Evolutionary conservation across 75 land plant species (phyloP).

Genomic region (Chamaecyparis obtusa): DNA sequence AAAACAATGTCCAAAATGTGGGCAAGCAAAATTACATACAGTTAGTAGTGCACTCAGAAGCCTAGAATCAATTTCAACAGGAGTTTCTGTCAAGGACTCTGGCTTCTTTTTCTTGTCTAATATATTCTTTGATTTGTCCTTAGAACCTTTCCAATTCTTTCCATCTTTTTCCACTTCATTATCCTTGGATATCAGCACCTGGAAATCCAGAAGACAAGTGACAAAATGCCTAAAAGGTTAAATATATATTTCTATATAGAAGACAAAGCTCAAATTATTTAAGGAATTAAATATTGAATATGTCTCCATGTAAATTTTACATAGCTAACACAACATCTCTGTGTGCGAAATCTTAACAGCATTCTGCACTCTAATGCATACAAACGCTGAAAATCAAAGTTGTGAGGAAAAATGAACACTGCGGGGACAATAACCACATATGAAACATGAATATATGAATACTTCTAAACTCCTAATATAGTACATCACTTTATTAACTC

Average conservation of each 20-base stretch:
- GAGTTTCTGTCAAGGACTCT: conserved; percentile 20
- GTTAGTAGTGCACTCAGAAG: conserved; percentile 85
- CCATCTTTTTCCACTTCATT: conserved; percentile 20
- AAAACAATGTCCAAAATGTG: neutral
- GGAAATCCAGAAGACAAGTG: conserved; percentile 15
- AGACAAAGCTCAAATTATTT: neutral
- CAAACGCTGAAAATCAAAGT: neutral
- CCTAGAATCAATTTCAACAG: conserved; percentile 80
- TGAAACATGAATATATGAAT: neutral
- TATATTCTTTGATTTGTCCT: conserved; percentile 11
- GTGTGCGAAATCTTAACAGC: neutral
- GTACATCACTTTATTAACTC: neutral
- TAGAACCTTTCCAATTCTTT: conserved; percentile 17
- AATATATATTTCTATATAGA: neutral
- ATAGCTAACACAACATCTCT: neutral
- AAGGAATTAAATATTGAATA: neutral
- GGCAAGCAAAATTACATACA: conserved; percentile 38
- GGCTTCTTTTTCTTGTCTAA: conserved; percentile 20
- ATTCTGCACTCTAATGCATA: neutral
- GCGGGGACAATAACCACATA: neutral
- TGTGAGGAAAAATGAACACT: neutral
- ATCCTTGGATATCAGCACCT: conserved; percentile 53
- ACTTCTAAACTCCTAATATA: neutral
- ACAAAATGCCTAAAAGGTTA: neutral
- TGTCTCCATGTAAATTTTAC: neutral